phyloP scores from a whole-genome alignment of 2,329 filamentous ascomycete species.

The Pestalotiopsis sp. region DNA sequence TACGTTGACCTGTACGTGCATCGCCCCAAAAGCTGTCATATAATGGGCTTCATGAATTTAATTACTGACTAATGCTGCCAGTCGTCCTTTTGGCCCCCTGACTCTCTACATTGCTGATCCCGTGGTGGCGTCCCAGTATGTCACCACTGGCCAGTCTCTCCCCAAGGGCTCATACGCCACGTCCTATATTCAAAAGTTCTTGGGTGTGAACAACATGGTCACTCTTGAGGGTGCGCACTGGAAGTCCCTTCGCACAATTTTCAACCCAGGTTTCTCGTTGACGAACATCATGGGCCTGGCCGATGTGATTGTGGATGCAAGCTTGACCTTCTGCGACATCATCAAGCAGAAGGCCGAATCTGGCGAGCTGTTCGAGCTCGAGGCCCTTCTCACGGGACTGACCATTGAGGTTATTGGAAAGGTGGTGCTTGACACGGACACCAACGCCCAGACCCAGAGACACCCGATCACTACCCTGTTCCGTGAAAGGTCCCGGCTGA shows the following conservation, averaged over 20 bases:
- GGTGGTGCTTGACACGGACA: constrained; percentile 3
- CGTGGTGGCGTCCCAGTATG: background rate
- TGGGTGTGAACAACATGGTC: background rate
- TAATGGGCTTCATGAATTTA: background rate
- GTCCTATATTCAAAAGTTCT: background rate
- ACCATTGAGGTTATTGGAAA: constrained; percentile 7
- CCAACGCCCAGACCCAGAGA: background rate
- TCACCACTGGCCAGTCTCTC: background rate
- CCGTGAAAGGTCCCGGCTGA: background rate
- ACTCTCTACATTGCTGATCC: background rate
- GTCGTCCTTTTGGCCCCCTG: background rate
- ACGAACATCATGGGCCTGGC: constrained; percentile 4
- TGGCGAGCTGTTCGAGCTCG: constrained; percentile 1
- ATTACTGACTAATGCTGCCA: background rate
- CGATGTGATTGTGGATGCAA: background rate
- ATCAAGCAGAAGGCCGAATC: constrained; percentile 1
- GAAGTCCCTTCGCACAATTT: background rate
- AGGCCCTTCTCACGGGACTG: constrained; percentile 1
- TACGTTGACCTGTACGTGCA: background rate
- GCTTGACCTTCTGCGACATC: constrained; percentile 6
- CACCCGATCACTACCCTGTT: constrained; percentile 1
- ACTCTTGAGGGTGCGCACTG: background rate
- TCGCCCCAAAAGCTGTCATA: background rate
- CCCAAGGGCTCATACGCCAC: background rate
- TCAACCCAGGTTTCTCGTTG: constrained; percentile 1